A percentile compares a stretch with the other conserved stretches of the same genome.
These are phyloP conservation scores for Metschnikowia picachoensis DNA, from an alignment of 805 yeast genomes.

Conservation along the genomic window DNA sequence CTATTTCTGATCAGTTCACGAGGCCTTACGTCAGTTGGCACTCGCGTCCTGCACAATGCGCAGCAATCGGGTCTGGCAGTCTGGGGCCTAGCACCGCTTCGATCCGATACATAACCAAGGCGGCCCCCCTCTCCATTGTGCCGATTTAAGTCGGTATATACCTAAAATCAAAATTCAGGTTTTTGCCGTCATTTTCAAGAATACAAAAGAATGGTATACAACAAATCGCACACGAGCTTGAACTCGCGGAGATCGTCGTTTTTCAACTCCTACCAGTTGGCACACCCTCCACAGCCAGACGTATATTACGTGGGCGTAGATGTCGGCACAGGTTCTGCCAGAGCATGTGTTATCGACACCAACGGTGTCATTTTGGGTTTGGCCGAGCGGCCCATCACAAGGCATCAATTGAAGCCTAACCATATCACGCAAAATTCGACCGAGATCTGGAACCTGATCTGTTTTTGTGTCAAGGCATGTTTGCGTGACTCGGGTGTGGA, in stretches of 20 bases:
- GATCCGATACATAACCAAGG: neutral
- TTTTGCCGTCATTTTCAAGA: neutral
- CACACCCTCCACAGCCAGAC: slow-evolving; percentile 40
- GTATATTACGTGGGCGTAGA: slow-evolving; percentile 76
- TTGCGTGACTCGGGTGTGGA: slow-evolving; percentile 72
- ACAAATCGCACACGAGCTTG: slow-evolving; percentile 39
- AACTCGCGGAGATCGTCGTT: slow-evolving; percentile 37
- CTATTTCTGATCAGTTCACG: neutral
- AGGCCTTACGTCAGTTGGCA: slow-evolving; percentile 7
- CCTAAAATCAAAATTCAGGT: too few species aligned
- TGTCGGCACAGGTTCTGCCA: slow-evolving; percentile 97
- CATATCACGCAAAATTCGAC: slow-evolving; percentile 82
- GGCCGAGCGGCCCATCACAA: slow-evolving; percentile 72
- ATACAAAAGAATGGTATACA: slow-evolving; percentile 4
- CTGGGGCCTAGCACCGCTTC: neutral
- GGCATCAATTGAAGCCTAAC: slow-evolving; percentile 71
- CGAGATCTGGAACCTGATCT: slow-evolving; percentile 88
- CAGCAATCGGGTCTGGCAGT: slow-evolving; percentile 10
- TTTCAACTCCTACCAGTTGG: slow-evolving; percentile 34
- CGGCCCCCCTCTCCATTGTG: neutral
- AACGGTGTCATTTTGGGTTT: slow-evolving; percentile 77
- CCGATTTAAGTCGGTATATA: neutral
- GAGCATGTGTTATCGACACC: slow-evolving; percentile 88
- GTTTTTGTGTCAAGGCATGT: slow-evolving; percentile 75
- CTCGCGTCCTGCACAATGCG: slow-evolving; percentile 13